Percentiles rank a stretch among this genome's conserved stretches.
Evolutionary conservation across 2,329 filamentous ascomycete genomes (phyloP).

Genomic region (Onygenales sp.): DNA sequence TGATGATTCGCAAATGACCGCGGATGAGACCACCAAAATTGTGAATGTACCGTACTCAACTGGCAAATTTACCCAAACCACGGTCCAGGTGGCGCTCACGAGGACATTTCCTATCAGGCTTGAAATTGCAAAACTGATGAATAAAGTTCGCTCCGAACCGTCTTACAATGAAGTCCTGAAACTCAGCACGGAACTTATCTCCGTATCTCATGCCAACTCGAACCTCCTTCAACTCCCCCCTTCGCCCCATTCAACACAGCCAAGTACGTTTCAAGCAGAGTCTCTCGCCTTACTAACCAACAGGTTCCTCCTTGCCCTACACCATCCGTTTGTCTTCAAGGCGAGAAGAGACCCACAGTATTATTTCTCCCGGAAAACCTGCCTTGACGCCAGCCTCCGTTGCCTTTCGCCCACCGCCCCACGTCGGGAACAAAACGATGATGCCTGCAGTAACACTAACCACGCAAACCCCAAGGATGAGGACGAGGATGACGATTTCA

Average conservation of each 20-base stretch:
- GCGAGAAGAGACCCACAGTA: conserved; percentile 5
- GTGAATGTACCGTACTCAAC: conserved; percentile 21
- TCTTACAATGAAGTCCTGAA: conserved; percentile 41
- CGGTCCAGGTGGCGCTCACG: conserved; percentile 40
- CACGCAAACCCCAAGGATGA: background rate
- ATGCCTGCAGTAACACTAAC: background rate
- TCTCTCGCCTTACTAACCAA: conserved; percentile 6
- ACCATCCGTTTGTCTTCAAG: conserved; percentile 8
- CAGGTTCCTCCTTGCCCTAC: conserved; percentile 10
- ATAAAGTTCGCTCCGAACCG: conserved; percentile 35
- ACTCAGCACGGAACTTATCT: conserved; percentile 37
- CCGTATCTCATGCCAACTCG: conserved; percentile 1
- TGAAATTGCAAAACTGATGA: conserved; percentile 36
- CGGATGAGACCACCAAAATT: background rate
- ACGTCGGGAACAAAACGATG: background rate
- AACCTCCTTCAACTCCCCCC: background rate
- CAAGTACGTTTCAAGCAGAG: conserved; percentile 5
- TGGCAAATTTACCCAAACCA: conserved; percentile 38
- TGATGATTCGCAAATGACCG: conserved; percentile 23
- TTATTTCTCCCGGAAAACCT: conserved; percentile 7
- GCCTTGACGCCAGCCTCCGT: conserved; percentile 4
- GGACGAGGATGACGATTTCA: conserved; percentile 2
- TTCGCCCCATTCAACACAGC: background rate
- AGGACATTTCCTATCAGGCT: conserved; percentile 37
- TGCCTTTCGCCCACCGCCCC: conserved; percentile 1